Conservation (phyloP, 169 alveolate genomes). For the Plasmodium malariae region DNA sequence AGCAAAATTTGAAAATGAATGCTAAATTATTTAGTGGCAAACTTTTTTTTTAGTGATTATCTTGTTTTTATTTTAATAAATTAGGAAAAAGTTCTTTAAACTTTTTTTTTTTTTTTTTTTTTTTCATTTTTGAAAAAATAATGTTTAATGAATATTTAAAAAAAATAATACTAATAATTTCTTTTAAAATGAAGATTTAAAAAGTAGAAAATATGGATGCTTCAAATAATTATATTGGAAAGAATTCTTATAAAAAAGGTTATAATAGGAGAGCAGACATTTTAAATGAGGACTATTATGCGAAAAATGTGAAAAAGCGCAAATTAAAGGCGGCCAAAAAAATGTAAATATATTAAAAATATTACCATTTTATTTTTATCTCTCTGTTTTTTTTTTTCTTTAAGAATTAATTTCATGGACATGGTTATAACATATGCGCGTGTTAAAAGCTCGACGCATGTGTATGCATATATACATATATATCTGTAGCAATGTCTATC, state of each 20-base stretch:
- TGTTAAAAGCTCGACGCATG: neutral
- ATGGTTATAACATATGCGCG: neutral
- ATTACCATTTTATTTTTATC: neutral
- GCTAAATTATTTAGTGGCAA: too few relatives aligned
- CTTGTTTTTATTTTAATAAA: too few relatives aligned
- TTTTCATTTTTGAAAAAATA: neutral
- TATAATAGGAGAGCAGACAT: slow-evolving; percentile 47
- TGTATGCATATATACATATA: slow-evolving; percentile 11
- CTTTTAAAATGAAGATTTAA: too few relatives aligned
- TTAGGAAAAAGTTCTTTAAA: neutral
- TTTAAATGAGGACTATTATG: slow-evolving; percentile 68
- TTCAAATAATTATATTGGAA: slow-evolving; percentile 5
- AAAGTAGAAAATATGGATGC: slow-evolving; percentile 32
- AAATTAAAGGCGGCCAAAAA: slow-evolving; percentile 58
- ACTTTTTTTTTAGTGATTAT: too few relatives aligned
- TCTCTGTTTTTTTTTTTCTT: neutral
- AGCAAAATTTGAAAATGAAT: too few relatives aligned
- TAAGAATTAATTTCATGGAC: neutral
- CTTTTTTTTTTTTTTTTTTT: neutral
- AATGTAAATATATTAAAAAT: slow-evolving; percentile 42
- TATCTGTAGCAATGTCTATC: too few relatives aligned
- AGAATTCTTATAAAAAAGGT: neutral
- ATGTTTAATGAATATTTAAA: neutral
- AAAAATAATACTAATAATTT: neutral
- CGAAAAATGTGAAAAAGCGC: slow-evolving; percentile 61